Conservation (phyloP, 768 basidiomycete genomes). For the Fibroporia radiculosa region DNA sequence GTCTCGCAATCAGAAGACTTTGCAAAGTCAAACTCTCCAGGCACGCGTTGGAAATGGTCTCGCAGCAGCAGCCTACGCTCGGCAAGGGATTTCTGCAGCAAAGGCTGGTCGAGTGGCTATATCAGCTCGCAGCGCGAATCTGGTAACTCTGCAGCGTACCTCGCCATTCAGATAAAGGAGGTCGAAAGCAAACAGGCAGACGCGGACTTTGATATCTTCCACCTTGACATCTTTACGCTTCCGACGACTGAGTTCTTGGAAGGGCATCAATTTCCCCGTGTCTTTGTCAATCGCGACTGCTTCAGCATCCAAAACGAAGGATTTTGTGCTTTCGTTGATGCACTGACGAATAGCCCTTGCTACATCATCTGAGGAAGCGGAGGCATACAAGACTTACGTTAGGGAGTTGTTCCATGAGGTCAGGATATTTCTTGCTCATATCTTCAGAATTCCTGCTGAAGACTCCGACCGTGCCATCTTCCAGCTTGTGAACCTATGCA, state of each 20-base stretch:
- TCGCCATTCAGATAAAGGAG: slow-evolving; percentile 95
- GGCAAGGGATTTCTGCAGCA: slow-evolving; percentile 68
- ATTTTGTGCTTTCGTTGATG: slow-evolving; percentile 72
- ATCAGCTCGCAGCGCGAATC: not conserved
- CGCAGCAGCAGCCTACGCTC: slow-evolving; percentile 73
- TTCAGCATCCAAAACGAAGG: slow-evolving; percentile 94
- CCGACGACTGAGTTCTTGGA: slow-evolving; percentile 91
- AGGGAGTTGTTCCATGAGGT: slow-evolving; percentile 91
- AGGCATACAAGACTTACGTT: slow-evolving; percentile 38
- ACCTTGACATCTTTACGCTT: slow-evolving; percentile 98
- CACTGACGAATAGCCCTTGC: slow-evolving; percentile 41
- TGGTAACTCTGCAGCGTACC: slow-evolving; percentile 36
- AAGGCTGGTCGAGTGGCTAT: slow-evolving; percentile 44
- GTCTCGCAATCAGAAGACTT: slow-evolving; percentile 84
- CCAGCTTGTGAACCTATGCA: slow-evolving; percentile 69
- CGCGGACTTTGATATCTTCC: slow-evolving; percentile 95
- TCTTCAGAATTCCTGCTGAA: slow-evolving; percentile 98
- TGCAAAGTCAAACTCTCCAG: slow-evolving; percentile 90
- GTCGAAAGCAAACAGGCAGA: slow-evolving; percentile 96
- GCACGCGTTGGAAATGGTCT: slow-evolving; percentile 73
- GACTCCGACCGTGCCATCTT: slow-evolving; percentile 77
- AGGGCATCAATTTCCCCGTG: slow-evolving; percentile 86
- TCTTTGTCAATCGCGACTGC: slow-evolving; percentile 90
- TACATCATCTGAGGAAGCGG: not conserved
- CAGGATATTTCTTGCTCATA: slow-evolving; percentile 99